Percentiles rank a stretch among this genome's conserved stretches.
phyloP scores from a whole-genome alignment of 768 basidiomycete species.

The Cyclocybe aegerita region DNA sequence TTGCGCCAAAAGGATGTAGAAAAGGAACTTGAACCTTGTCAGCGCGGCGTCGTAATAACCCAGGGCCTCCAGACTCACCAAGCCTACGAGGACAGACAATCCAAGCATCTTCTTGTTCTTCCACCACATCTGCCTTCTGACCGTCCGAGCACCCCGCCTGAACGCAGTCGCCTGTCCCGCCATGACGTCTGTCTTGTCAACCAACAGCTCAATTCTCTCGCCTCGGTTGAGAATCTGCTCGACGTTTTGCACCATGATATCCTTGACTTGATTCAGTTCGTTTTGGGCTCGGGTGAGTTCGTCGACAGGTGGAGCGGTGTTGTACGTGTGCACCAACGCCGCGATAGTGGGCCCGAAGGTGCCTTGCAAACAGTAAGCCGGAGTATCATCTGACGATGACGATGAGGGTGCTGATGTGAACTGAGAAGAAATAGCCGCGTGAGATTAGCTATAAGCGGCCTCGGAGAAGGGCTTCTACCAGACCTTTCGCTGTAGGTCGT shows the following conservation, averaged over 20 bases:
- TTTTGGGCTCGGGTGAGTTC: conserved; percentile 88
- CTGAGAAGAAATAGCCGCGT: conserved; percentile 27
- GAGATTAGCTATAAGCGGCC: conserved; percentile 1
- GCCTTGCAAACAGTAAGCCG: conserved; percentile 68
- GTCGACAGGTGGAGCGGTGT: conserved; percentile 84
- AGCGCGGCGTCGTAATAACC: conserved; percentile 1
- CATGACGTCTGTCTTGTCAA: conserved; percentile 97
- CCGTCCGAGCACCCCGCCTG: conserved; percentile 81
- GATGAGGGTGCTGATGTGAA: conserved; percentile 65
- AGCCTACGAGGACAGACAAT: conserved; percentile 66
- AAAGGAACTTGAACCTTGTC: conserved; percentile 48
- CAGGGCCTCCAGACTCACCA: conserved; percentile 44
- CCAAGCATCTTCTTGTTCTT: conserved; percentile 70
- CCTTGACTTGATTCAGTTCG: conserved; percentile 88
- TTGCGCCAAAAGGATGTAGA: conserved; percentile 85
- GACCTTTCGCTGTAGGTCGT: conserved; percentile 81
- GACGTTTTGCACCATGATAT: conserved; percentile 98
- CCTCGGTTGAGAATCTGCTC: conserved; percentile 94
- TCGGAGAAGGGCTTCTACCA: conserved; percentile 1
- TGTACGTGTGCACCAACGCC: conserved; percentile 82
- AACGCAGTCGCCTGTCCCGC: conserved; percentile 94
- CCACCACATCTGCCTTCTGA: conserved; percentile 89
- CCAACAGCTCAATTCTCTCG: conserved; percentile 92
- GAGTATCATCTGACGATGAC: conserved; percentile 54
- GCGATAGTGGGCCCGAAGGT: conserved; percentile 70